Evolutionary conservation across 2,329 filamentous ascomycete genomes (phyloP).

Genomic region (Paracoccidioides brasiliensis): DNA sequence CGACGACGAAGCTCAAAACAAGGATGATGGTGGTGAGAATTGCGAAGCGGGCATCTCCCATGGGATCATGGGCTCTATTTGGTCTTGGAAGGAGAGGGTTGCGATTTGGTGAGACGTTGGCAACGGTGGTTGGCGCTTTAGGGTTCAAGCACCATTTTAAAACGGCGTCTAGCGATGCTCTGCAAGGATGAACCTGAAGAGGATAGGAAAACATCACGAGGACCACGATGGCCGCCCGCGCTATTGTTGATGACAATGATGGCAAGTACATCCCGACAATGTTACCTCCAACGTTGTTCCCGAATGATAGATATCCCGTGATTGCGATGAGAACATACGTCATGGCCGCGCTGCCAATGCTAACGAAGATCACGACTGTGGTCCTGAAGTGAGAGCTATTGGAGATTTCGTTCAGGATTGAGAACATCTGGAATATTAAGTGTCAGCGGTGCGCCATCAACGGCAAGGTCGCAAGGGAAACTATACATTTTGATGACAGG

Average conservation of each 20-base stretch:
- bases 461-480: not conserved
- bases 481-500: conserved; percentile 88
- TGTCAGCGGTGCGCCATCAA: conserved; percentile 16
- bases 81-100: conserved; percentile 29
- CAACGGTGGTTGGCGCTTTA: conserved; percentile 21
- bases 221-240: conserved; percentile 86
- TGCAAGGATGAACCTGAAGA: conserved; percentile 87
- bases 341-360: conserved; percentile 74
- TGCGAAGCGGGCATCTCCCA: conserved; percentile 81
- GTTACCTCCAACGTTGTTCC: conserved; percentile 77
- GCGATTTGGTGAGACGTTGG: conserved; percentile 32
- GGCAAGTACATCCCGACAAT: conserved; percentile 83
- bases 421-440: conserved; percentile 64
- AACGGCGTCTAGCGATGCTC: conserved; percentile 91
- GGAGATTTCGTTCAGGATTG: conserved; percentile 86
- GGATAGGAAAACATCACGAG: conserved; percentile 95
- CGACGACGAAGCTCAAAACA: conserved; percentile 69
- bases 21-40: conserved; percentile 78
- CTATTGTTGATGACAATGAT: conserved; percentile 75
- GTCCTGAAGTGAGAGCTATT: conserved; percentile 70
- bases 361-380: conserved; percentile 63
- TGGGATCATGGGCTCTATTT: conserved; percentile 32
- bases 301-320: conserved; percentile 91
- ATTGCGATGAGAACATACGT: conserved; percentile 88
- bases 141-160: conserved; percentile 66